Evolutionary conservation across 805 yeast species (phyloP).

Genomic region (Sugiyamaella americana): DNA sequence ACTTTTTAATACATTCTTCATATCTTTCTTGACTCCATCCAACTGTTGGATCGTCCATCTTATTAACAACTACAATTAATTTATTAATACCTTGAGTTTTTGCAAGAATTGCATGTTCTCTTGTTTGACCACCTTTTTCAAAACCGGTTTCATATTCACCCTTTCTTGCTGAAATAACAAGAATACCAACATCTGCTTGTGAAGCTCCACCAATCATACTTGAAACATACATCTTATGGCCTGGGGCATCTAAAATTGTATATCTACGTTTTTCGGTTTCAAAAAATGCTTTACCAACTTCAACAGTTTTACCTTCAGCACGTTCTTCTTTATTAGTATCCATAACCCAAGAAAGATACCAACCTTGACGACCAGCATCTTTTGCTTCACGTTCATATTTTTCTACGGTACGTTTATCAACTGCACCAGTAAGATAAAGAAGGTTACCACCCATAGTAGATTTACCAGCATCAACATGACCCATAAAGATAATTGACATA

Average conservation of each 20-base stretch:
- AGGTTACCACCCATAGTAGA: slow-evolving; percentile 99
- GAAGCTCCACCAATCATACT: slow-evolving; percentile 99
- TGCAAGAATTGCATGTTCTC: slow-evolving; percentile 96
- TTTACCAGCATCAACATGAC: slow-evolving; percentile 99
- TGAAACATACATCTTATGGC: slow-evolving; percentile 97
- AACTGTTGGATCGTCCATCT: slow-evolving; percentile 99
- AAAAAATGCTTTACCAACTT: slow-evolving; percentile 95
- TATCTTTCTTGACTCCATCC: slow-evolving; percentile 93
- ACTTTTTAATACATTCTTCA: slow-evolving; percentile 86
- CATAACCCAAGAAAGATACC: slow-evolving; percentile 99
- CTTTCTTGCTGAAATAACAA: slow-evolving; percentile 96
- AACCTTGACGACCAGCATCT: slow-evolving; percentile 99
- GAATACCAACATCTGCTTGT: slow-evolving; percentile 97
- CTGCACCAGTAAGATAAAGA: slow-evolving; percentile 89
- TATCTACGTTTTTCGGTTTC: slow-evolving; percentile 98
- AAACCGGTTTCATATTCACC: slow-evolving; percentile 99
- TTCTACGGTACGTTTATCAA: slow-evolving; percentile 97
- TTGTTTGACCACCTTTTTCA: slow-evolving; percentile 97
- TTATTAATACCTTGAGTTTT: slow-evolving; percentile 98
- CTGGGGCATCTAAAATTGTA: slow-evolving; percentile 98
- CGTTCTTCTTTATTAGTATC: slow-evolving; percentile 99
- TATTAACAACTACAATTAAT: slow-evolving; percentile 88
- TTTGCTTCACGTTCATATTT: slow-evolving; percentile 97
- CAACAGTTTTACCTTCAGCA: slow-evolving; percentile 97
- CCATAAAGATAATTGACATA: slow-evolving; percentile 95